phyloP scores from a whole-genome alignment of 2,329 filamentous ascomycete species.

The Colletotrichum sp. region DNA sequence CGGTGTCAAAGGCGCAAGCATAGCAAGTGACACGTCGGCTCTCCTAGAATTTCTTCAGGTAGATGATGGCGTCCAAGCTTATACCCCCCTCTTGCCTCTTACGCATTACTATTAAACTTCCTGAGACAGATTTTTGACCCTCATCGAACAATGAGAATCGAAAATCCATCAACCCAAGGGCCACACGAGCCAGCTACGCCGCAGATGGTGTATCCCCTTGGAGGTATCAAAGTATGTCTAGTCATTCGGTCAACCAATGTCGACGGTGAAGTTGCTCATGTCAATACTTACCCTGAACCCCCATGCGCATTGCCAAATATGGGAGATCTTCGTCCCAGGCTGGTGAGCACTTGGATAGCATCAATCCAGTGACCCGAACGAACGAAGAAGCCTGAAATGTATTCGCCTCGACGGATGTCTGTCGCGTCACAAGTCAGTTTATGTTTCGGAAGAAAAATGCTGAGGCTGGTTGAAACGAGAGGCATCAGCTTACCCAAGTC shows the following conservation, averaged over 20 bases:
- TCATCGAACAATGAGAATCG: conserved; percentile 64
- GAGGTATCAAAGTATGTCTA: conserved; percentile 88
- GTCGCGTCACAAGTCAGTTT: conserved; percentile 4
- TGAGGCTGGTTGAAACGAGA: background rate
- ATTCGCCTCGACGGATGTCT: conserved; percentile 87
- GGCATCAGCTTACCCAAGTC: conserved; percentile 66
- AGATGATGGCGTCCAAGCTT: background rate
- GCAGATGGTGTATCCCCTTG: conserved; percentile 85
- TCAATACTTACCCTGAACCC: conserved; percentile 78
- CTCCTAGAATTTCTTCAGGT: background rate
- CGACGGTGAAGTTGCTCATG: background rate
- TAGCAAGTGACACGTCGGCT: background rate
- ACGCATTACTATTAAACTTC: background rate
- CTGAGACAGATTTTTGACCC: background rate
- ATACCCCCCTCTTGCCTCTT: background rate
- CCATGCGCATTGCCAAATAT: conserved; percentile 83
- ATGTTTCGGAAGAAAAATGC: background rate
- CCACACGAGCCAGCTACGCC: conserved; percentile 85
- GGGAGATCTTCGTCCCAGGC: conserved; percentile 81
- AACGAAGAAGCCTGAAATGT: conserved; percentile 84
- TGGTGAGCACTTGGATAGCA: conserved; percentile 89
- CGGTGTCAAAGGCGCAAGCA: background rate
- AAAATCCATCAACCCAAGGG: conserved; percentile 84
- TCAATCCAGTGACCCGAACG: conserved; percentile 85
- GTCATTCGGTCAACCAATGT: conserved; percentile 21